phyloP scores from a whole-genome alignment of 1,284 basidiomycete species.

The Wallemia ichthyophaga region DNA sequence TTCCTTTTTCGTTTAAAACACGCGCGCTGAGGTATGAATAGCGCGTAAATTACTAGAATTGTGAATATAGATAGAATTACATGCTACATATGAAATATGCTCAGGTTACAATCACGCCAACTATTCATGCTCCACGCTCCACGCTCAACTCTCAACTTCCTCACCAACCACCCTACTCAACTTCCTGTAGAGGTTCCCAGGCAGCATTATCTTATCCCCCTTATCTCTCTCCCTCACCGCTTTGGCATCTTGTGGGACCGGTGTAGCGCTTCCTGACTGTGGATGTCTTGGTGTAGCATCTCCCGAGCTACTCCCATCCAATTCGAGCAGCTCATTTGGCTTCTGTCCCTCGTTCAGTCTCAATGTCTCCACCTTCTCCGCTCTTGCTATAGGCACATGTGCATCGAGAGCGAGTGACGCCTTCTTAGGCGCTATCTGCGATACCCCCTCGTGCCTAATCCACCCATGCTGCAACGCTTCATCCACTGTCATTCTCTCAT shows the following conservation, averaged over 20 bases:
- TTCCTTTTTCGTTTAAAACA: too few relatives aligned
- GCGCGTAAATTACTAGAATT: too few relatives aligned
- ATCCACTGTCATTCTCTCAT: conserved; percentile 6
- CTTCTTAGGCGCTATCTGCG: background rate
- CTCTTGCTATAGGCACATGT: background rate
- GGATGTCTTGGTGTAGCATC: background rate
- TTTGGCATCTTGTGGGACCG: background rate
- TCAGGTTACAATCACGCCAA: too few relatives aligned
- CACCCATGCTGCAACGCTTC: conserved; percentile 7
- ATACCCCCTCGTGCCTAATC: background rate
- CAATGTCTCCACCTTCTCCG: background rate
- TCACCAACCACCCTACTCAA: background rate
- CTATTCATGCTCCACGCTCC: too few relatives aligned
- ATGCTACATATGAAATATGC: too few relatives aligned
- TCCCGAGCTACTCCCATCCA: background rate
- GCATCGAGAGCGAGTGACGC: background rate
- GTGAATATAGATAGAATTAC: too few relatives aligned
- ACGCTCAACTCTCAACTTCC: background rate
- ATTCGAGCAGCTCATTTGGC: background rate
- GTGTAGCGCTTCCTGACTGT: background rate
- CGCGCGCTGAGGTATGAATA: too few relatives aligned
- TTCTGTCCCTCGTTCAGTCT: background rate
- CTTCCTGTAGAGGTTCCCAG: background rate
- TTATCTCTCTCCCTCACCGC: background rate
- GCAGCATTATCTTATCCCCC: background rate